These are phyloP conservation scores for Conoideocrella luteorostrata DNA, from an alignment of 2,329 filamentous ascomycete species.

Conservation along the genomic window DNA sequence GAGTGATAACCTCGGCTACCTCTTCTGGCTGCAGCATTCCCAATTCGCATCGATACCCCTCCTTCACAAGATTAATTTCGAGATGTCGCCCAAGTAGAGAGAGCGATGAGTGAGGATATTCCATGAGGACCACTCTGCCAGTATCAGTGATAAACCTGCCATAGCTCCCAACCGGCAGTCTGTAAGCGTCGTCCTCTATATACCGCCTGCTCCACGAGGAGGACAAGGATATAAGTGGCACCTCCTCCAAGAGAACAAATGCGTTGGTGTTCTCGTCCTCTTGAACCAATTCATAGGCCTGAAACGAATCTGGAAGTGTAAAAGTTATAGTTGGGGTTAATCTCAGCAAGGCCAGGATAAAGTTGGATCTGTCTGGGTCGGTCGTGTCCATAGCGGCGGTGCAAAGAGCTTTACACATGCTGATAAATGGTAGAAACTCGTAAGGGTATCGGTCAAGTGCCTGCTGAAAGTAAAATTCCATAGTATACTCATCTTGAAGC, in stretches of 20 bases:
- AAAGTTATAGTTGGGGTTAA: constrained; percentile 72
- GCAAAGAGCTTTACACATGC: constrained; percentile 59
- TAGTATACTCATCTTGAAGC: constrained; percentile 36
- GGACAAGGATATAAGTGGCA: constrained; percentile 54
- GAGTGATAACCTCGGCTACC: constrained; percentile 64
- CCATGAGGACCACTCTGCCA: constrained; percentile 68
- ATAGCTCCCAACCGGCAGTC: constrained; percentile 58
- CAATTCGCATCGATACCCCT: constrained; percentile 46
- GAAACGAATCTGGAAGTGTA: constrained; percentile 63
- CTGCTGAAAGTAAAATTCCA: constrained; percentile 56
- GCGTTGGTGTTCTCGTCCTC: constrained; percentile 83
- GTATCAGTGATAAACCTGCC: constrained; percentile 72
- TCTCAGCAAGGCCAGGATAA: constrained; percentile 59
- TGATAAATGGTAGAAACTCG: constrained; percentile 73
- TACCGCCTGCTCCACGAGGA: constrained; percentile 38
- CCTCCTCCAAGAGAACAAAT: constrained; percentile 59
- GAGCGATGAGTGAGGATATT: constrained; percentile 73
- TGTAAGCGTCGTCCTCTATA: constrained; percentile 46
- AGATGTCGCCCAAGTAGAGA: constrained; percentile 72
- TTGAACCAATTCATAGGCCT: constrained; percentile 67
- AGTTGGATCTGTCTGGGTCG: constrained; percentile 33
- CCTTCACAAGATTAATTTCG: constrained; percentile 57
- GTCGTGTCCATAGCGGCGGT: constrained; percentile 25
- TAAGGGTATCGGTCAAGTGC: constrained; percentile 77
- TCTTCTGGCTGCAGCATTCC: constrained; percentile 52